Evolutionary conservation across 2,329 filamentous ascomycete species (phyloP), one percentile per base, ranked within the genome.

Genomic region (Sarocladium brachiariae): DNA sequence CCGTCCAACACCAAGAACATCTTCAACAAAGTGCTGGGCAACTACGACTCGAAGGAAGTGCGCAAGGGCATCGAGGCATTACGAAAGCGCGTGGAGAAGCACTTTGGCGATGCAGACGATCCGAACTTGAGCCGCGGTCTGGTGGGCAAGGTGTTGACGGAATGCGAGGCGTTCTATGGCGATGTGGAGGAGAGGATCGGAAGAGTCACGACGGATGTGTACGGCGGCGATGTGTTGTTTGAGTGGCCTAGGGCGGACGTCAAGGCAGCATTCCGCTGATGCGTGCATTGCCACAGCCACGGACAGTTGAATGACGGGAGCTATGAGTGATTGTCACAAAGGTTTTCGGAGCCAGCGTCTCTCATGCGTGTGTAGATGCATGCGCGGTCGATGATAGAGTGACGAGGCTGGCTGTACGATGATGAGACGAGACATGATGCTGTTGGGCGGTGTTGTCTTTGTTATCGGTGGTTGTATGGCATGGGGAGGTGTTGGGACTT

Each of bases 61-160:
- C 81, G 87, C 56, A 90, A 91, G 63, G 91, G 92, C n/a, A 86
- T 96, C 58, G 89, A 96, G 61, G 80, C 88, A 50, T 75, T 97
- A 57, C 86, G 86, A 61, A 96, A 95, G 72, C 81, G 92, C 47
- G 88, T 97, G 1, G 92, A 97, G 70, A 99, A 97, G 72, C 92
- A 97, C 68, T 97, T 97, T 74, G 89, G 89, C 38, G 89, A 95
- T 58, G 87, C 84, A 4, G 89, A 95, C 58, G 87, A 91, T 55
- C 81, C 83, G 51, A 78, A 72, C 19, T 72, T 86, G 50, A 86
- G 81, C 59, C 71, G 73, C 47, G 72, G 72, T 31, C 69, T 86
- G 35, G 81, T 84, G 21, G 67, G 67, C 48, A 76, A 77, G 62
- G 79, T 85, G 33, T 65, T 80, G 45, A 70, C 70, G 53, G 79